These are phyloP conservation scores for Paramecium caudatum DNA, from an alignment of 73 alveolate species.

Conservation along the genomic window DNA sequence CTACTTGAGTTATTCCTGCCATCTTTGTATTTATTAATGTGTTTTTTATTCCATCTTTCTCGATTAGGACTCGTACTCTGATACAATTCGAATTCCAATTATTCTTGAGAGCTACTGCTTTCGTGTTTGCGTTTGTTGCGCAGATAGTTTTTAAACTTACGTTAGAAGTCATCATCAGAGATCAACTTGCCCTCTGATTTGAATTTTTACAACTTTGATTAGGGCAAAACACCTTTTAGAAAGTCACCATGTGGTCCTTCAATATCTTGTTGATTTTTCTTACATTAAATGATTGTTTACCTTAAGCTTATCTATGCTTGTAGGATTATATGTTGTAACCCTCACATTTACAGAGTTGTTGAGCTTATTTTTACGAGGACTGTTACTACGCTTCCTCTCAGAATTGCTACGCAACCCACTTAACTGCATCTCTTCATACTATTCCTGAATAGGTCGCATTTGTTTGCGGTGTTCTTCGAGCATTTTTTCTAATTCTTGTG, in stretches of 20 bases:
- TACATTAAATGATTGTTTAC: background rate
- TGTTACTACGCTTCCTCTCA: too few species aligned
- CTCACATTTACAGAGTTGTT: too few species aligned
- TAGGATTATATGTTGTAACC: too few species aligned
- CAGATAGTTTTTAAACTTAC: conserved; percentile 44
- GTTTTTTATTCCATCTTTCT: conserved; percentile 45
- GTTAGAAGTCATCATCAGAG: conserved; percentile 51
- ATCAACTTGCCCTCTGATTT: conserved; percentile 18
- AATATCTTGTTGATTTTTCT: background rate
- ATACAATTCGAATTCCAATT: conserved; percentile 72
- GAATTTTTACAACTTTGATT: conserved; percentile 27
- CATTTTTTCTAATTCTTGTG: conserved; percentile 63
- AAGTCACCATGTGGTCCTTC: conserved; percentile 56
- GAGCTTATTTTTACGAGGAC: too few species aligned
- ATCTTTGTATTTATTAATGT: background rate
- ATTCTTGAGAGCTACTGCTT: conserved; percentile 10
- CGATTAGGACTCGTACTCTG: conserved; percentile 74
- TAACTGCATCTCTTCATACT: conserved; percentile 16
- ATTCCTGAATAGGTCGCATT: conserved; percentile 17
- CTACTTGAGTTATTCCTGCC: conserved; percentile 11
- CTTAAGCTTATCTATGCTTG: too few species aligned
- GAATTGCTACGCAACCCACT: conserved; percentile 19
- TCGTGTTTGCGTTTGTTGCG: conserved; percentile 40
- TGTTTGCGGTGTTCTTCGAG: conserved; percentile 36
- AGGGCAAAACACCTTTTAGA: conserved; percentile 58